phyloP scores from a whole-genome alignment of 169 alveolate species.

The Plasmodium gaboni region DNA sequence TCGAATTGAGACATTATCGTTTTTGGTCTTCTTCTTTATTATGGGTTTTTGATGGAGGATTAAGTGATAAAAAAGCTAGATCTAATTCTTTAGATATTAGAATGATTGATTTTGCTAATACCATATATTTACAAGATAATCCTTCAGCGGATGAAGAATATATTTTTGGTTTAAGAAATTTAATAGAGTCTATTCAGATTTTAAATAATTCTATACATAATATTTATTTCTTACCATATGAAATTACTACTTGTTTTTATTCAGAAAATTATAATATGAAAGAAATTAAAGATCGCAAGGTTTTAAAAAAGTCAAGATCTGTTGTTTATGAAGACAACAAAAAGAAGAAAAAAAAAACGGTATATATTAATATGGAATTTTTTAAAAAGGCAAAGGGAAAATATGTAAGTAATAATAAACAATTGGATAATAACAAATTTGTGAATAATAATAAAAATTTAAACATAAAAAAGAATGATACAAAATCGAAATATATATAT shows the following conservation, averaged over 20 bases:
- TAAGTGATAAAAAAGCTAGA: slow-evolving; percentile 74
- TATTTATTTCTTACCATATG: slow-evolving; percentile 73
- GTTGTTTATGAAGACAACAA: slow-evolving; percentile 25
- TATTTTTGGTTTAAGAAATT: slow-evolving; percentile 78
- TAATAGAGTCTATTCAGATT: slow-evolving; percentile 75
- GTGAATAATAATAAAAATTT: background rate
- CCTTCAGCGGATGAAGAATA: slow-evolving; percentile 84
- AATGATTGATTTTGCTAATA: slow-evolving; percentile 85
- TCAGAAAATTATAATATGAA: slow-evolving; percentile 39
- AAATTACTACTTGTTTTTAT: slow-evolving; percentile 61
- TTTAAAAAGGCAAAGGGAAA: slow-evolving; percentile 17
- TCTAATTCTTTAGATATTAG: slow-evolving; percentile 79
- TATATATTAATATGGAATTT: slow-evolving; percentile 23
- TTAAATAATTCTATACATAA: slow-evolving; percentile 76
- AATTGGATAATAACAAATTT: too few species aligned
- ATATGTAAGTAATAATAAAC: too few species aligned
- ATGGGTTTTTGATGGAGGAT: slow-evolving; percentile 83
- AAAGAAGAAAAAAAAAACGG: slow-evolving; percentile 40
- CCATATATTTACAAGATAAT: slow-evolving; percentile 80
- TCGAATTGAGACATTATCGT: slow-evolving; percentile 78
- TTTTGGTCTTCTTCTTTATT: slow-evolving; percentile 86
- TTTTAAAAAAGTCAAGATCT: slow-evolving; percentile 44
- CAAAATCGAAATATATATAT: slow-evolving; percentile 1
- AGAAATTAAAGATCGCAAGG: background rate
- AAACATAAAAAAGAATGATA: slow-evolving; percentile 7